Evolutionary conservation across 2,329 filamentous ascomycete species (phyloP).

Genomic region (Pestalotiopsis sp.): DNA sequence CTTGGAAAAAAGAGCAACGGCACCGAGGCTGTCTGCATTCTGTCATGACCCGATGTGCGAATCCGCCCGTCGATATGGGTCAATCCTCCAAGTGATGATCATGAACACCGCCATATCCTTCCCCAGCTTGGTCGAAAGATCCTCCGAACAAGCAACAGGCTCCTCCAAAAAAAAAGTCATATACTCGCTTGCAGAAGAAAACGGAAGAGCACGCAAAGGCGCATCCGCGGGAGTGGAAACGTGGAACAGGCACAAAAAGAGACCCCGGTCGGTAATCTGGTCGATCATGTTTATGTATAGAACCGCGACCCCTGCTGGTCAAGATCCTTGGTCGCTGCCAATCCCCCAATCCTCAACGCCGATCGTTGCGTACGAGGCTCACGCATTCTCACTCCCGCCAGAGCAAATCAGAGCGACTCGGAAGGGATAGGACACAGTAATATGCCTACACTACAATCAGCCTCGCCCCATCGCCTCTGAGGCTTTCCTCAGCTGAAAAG

Average conservation of each 20-base stretch:
- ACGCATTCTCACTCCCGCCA: background rate
- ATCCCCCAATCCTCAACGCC: background rate
- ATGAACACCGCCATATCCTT: background rate
- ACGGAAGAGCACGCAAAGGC: background rate
- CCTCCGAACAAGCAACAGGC: background rate
- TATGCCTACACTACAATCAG: background rate
- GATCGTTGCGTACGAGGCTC: background rate
- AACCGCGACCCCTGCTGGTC: background rate
- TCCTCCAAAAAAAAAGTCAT: background rate
- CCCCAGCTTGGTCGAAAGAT: background rate
- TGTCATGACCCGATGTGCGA: background rate
- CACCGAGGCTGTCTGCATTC: background rate
- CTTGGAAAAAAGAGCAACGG: background rate
- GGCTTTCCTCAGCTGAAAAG: background rate
- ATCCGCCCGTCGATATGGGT: background rate
- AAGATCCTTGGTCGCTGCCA: background rate
- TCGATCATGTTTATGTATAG: slow-evolving; percentile 4
- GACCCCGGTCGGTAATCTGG: background rate
- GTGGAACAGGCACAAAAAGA: background rate
- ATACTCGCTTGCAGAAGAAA: background rate
- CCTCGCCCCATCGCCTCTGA: background rate
- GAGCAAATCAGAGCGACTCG: background rate
- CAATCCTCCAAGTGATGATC: background rate
- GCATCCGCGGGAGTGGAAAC: background rate
- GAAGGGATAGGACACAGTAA: background rate